phyloP scores from a whole-genome alignment of 2,329 filamentous ascomycete species.

The Thermothelomyces thermophilus region DNA sequence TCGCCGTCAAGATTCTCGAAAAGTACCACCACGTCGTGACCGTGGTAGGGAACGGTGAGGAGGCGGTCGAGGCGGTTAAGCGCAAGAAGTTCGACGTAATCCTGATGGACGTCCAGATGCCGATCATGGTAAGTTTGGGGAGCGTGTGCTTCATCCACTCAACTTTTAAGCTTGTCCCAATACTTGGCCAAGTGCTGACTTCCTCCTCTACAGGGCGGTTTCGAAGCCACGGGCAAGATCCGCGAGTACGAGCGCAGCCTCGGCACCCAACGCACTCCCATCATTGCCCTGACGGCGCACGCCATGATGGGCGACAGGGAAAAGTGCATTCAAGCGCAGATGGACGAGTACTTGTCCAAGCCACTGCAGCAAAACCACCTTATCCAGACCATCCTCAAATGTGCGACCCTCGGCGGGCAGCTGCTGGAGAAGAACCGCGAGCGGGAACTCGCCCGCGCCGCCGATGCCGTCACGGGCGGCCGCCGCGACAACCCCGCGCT shows the following conservation, averaged over 20 bases:
- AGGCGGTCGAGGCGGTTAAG: conserved; percentile 89
- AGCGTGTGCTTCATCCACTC: neutral
- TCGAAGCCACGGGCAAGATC: conserved; percentile 95
- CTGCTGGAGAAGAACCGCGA: conserved; percentile 71
- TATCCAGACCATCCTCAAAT: conserved; percentile 96
- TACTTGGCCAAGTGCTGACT: too few relatives aligned
- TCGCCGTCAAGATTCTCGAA: conserved; percentile 94
- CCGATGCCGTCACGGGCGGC: conserved; percentile 41
- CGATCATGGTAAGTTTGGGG: conserved; percentile 70
- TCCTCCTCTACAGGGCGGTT: conserved; percentile 62
- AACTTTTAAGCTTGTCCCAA: neutral
- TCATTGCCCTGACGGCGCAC: conserved; percentile 94
- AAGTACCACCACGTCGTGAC: conserved; percentile 92
- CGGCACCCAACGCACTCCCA: conserved; percentile 76
- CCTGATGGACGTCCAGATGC: conserved; percentile 99
- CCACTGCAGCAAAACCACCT: conserved; percentile 94
- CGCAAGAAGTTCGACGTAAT: conserved; percentile 92
- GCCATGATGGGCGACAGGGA: conserved; percentile 98
- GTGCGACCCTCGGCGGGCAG: conserved; percentile 81
- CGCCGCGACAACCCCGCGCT: conserved; percentile 30
- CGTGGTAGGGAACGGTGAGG: conserved; percentile 89
- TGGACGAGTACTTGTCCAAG: conserved; percentile 98
- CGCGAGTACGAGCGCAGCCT: conserved; percentile 85
- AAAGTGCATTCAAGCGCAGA: conserved; percentile 96
- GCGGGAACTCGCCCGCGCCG: conserved; percentile 48